Evolutionary conservation across 176 grass and related monocot genomes (phyloP).

Genomic region (Thalia dealbata): DNA sequence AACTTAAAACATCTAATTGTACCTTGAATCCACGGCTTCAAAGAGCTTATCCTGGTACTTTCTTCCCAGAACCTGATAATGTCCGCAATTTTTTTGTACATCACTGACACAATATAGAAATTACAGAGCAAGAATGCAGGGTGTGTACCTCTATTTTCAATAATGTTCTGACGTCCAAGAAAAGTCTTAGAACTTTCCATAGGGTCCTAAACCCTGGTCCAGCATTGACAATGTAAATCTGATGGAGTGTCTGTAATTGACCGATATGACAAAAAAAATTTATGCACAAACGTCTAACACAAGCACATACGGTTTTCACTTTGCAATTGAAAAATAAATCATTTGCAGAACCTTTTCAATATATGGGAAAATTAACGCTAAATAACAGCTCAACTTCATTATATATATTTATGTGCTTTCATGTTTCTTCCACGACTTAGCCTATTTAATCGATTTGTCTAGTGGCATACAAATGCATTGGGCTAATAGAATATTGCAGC

Average conservation of each 20-base stretch:
- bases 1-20: constrained; percentile 2
- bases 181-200: constrained; percentile 75
- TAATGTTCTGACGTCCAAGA: constrained; percentile 67
- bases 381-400: no score
- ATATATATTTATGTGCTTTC: no score
- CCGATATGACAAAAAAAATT: constrained; percentile 15
- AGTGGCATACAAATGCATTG: no score
- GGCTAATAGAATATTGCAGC: background rate
- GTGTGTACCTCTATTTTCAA: constrained; percentile 65
- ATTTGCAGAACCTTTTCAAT: no score
- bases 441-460: no score
- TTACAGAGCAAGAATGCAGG: constrained; percentile 7
- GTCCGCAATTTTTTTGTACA: background rate
- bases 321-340: no score
- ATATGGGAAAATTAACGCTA: no score
- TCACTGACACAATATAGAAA: background rate
- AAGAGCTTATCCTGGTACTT: constrained; percentile 49
- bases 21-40: constrained; percentile 81
- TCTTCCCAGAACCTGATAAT: constrained; percentile 61
- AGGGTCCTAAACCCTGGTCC: constrained; percentile 87
- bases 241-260: constrained; percentile 61
- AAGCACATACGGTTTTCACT: no score
- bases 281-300: background rate
- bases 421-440: no score
- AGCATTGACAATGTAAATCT: constrained; percentile 93